Percentiles rank a stretch among this genome's conserved stretches.
These are phyloP conservation scores for Neckera pumila DNA, from an alignment of 225 moss, liverwort and hornwort genomes.

Conservation along the genomic window DNA sequence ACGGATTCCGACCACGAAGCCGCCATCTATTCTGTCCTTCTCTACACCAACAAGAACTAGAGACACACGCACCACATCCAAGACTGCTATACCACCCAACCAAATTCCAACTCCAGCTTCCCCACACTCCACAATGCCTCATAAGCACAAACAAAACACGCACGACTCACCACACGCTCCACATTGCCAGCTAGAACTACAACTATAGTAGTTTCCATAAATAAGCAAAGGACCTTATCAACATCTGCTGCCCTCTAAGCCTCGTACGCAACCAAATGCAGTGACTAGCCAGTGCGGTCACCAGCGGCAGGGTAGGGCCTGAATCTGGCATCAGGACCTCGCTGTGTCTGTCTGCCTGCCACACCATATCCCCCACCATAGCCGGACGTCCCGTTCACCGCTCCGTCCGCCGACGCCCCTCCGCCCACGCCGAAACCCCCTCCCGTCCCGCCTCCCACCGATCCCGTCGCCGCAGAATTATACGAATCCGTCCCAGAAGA, in stretches of 20 bases:
- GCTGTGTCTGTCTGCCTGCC: conserved; percentile 97
- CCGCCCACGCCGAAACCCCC: conserved; percentile 64
- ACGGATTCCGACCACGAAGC: background rate
- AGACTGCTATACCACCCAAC: background rate
- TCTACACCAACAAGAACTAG: background rate
- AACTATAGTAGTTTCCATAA: background rate
- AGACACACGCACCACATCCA: background rate
- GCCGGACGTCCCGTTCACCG: conserved; percentile 77
- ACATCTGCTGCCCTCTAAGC: conserved; percentile 61
- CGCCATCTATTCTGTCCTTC: background rate
- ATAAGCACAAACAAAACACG: background rate
- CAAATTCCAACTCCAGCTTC: background rate
- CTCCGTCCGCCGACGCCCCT: conserved; percentile 36
- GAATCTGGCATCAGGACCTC: conserved; percentile 98
- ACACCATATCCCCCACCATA: conserved; percentile 96
- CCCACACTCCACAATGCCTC: no score
- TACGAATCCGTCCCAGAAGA: conserved; percentile 75
- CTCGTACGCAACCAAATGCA: conserved; percentile 49
- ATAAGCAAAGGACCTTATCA: conserved; percentile 59
- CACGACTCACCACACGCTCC: background rate
- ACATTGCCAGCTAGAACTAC: background rate
- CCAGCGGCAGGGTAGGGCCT: conserved; percentile 99
- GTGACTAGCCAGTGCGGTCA: conserved; percentile 95
- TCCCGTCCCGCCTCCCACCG: conserved; percentile 59
- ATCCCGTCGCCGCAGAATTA: conserved; percentile 56